These are phyloP conservation scores for Croton laevigatus DNA, from an alignment of 441 rosid genomes.

Conservation along the genomic window DNA sequence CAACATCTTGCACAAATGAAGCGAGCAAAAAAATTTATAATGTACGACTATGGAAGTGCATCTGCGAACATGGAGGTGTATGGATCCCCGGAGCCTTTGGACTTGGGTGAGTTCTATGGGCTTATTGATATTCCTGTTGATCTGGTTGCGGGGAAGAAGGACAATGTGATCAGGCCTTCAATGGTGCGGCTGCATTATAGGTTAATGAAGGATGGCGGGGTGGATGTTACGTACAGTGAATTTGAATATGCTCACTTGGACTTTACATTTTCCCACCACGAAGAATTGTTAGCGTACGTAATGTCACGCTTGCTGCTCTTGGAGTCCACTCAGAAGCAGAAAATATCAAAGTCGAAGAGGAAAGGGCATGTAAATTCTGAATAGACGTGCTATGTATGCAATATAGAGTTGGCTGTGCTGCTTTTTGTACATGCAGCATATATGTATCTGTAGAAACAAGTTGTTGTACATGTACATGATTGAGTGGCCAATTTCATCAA, in stretches of 20 bases:
- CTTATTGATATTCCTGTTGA: slow-evolving; percentile 75
- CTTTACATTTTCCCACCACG: slow-evolving; percentile 86
- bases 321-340: slow-evolving; percentile 38
- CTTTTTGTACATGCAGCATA: slow-evolving; percentile 17
- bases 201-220: slow-evolving; percentile 63
- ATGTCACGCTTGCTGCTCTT: slow-evolving; percentile 75
- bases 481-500: not conserved
- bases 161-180: slow-evolving; percentile 72
- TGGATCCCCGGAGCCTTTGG: slow-evolving; percentile 77
- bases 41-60: slow-evolving; percentile 81
- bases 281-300: slow-evolving; percentile 77
- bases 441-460: slow-evolving; percentile 13
- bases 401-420: not conserved
- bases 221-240: slow-evolving; percentile 67
- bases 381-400: not conserved
- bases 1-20: slow-evolving; percentile 93
- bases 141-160: slow-evolving; percentile 84
- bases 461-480: slow-evolving; percentile 23
- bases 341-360: slow-evolving; percentile 43
- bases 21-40: slow-evolving; percentile 58
- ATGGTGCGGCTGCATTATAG: slow-evolving; percentile 83
- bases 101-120: slow-evolving; percentile 68
- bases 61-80: slow-evolving; percentile 65
- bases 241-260: slow-evolving; percentile 96
- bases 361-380: slow-evolving; percentile 30